Evolutionary conservation across 345 rosid species (phyloP).

Genomic region (Lepidium africanum): DNA sequence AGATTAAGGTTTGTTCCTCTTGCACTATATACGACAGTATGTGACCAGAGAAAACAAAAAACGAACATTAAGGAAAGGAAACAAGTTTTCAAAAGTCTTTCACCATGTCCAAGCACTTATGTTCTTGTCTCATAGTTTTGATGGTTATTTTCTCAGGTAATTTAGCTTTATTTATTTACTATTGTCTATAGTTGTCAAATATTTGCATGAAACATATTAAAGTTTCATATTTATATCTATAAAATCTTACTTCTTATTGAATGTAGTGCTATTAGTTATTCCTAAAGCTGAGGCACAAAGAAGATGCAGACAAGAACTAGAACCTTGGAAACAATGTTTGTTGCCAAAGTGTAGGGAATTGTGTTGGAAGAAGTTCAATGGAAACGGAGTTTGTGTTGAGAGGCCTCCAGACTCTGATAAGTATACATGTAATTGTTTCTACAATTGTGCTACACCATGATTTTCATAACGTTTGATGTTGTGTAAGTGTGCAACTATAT

Average conservation of each 20-base stretch:
- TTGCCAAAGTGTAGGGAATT: background rate
- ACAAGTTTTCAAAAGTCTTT: background rate
- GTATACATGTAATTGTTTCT: conserved; percentile 1
- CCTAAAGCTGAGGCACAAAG: conserved; percentile 1
- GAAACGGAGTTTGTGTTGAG: conserved; percentile 7
- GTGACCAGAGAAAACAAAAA: background rate
- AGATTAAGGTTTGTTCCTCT: background rate
- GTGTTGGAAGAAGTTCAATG: background rate
- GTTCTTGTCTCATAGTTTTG: background rate
- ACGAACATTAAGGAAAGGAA: background rate
- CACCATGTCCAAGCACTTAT: background rate
- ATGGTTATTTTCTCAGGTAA: background rate
- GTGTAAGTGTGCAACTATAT: background rate
- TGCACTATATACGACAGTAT: background rate
- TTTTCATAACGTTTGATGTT: background rate
- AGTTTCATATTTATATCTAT: background rate
- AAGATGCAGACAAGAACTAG: background rate
- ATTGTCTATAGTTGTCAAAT: too few relatives aligned
- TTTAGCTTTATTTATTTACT: background rate
- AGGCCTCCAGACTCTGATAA: background rate
- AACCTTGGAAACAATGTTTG: background rate
- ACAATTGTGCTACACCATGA: background rate
- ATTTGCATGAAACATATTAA: too few relatives aligned
- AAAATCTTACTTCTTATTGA: background rate
- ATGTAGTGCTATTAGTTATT: background rate